Base-by-base conservation (phyloP, 1,284 basidiomycete species). In the Uromyces viciae-fabae region DNA sequence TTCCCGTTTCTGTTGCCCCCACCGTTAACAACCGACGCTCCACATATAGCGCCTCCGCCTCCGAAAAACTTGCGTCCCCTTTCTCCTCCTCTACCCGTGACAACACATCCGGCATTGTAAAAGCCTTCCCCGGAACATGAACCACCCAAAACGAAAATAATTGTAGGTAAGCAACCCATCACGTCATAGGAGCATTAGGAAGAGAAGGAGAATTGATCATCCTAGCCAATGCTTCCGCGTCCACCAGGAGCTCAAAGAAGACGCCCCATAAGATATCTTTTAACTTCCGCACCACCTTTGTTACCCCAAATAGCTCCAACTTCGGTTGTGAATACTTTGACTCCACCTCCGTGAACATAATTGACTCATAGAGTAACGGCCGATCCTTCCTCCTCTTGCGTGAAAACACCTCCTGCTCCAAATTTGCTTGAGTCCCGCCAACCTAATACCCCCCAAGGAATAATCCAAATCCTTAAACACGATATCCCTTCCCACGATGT, bases 391-490 rank as follows among this genome's bases (percentile, higher is more conserved):
- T 25, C 31, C 58, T 60, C n/a, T 11, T n/a, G 31, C 9, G 31
- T 60, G 14, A 60, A 60, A 60, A 60, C 58, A 14, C 58, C 14
- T 9, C 31, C 19, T 25, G 19, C 19, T 25, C 19, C 31, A 25
- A 25, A 60, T 11, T 60, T 60, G 11, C n/a, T 25, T 11, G 19
- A n/a, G 14, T 25, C 19, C 14, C 14, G 31, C 58, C 19, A 60
- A 60, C 58, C 58, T 14, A 25, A 9, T 33, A 11, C 19, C 58
- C 11, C 31, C 58, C 58, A 14, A 14, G 9, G 9, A 14, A 14
- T 60, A 60, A 33, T 60, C 58, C 31, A 60, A 60, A n/a, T 60
- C 31, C 58, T 60, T n/a, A n/a, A 60, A 60, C 58, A 60, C 9
- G 31, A 25, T 60, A 11, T 60, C 11, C 31, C 28, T 11, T 11